Conservation (phyloP, 2,329 filamentous ascomycete species). For the Aspergillus sp. region DNA sequence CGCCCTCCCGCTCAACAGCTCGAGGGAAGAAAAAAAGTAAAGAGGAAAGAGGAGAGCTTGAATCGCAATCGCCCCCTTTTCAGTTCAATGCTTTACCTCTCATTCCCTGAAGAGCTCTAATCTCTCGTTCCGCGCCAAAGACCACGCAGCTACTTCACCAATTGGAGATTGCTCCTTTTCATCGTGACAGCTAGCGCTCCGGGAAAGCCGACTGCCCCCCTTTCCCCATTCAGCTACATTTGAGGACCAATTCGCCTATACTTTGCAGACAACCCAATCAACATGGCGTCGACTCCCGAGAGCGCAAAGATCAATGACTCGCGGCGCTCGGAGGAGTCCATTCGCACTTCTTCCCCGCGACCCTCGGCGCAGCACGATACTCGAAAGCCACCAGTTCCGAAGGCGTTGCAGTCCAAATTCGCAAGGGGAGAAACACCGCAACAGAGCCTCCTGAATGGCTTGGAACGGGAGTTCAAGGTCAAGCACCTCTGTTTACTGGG, state of each 20-base stretch:
- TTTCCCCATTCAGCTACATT: background rate
- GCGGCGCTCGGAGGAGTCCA: background rate
- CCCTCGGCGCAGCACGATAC: constrained; percentile 11
- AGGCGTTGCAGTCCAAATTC: constrained; percentile 12
- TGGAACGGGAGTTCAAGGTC: constrained; percentile 39
- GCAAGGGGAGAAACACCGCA: constrained; percentile 26
- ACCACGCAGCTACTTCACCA: background rate
- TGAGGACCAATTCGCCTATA: constrained; percentile 4
- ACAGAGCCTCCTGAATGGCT: constrained; percentile 25
- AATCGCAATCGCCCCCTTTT: constrained; percentile 4
- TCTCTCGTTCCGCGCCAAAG: background rate
- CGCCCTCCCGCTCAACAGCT: constrained; percentile 9
- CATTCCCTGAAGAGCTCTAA: background rate
- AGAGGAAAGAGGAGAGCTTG: constrained; percentile 2
- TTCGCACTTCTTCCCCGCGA: constrained; percentile 7
- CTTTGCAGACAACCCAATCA: background rate
- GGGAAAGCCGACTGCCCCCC: background rate
- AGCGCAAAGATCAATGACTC: constrained; percentile 7
- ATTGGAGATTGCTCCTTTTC: background rate
- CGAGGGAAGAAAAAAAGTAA: constrained; percentile 7
- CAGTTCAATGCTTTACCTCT: constrained; percentile 14
- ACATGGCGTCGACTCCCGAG: constrained; percentile 4
- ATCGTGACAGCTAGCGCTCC: background rate
- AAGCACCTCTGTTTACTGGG: constrained; percentile 39
- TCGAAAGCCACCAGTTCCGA: constrained; percentile 9